Evolutionary conservation across 805 yeast species (phyloP).

Genomic region (Metschnikowia hibisci): DNA sequence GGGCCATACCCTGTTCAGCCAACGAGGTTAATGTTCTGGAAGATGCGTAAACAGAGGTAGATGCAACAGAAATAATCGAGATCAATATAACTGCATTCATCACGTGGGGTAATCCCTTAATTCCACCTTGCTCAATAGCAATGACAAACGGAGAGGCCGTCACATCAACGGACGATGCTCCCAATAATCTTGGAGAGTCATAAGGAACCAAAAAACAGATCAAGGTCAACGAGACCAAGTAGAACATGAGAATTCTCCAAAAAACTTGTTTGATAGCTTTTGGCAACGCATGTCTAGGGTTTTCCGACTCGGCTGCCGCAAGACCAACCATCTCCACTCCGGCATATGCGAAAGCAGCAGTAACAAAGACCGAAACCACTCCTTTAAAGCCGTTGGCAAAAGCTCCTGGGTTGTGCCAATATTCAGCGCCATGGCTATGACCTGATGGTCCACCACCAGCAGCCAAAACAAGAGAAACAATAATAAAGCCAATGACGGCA

Average conservation of each 20-base stretch:
- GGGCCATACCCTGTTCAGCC: conserved; percentile 64
- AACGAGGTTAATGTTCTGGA: conserved; percentile 57
- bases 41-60: conserved; percentile 65
- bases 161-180: conserved; percentile 49
- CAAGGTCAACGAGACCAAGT: conserved; percentile 52
- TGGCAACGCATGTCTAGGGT: conserved; percentile 66
- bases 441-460: conserved; percentile 56
- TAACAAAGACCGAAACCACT: conserved; percentile 66
- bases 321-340: conserved; percentile 74
- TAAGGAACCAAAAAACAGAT: conserved; percentile 73
- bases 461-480: conserved; percentile 43
- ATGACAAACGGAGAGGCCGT: conserved; percentile 77
- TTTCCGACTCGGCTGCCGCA: conserved; percentile 71
- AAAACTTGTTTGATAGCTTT: conserved; percentile 76
- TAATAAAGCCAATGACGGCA: conserved; percentile 47
- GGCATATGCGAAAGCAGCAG: conserved; percentile 73
- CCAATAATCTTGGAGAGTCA: conserved; percentile 39
- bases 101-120: conserved; percentile 58
- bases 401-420: conserved; percentile 67
- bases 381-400: conserved; percentile 67
- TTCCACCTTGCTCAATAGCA: conserved; percentile 62
- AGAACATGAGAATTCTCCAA: conserved; percentile 74
- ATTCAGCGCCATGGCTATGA: conserved; percentile 52
- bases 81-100: conserved; percentile 66
- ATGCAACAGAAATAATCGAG: conserved; percentile 65